These are phyloP conservation scores for Astrothelium macrocarpum DNA, from an alignment of 495 filamentous ascomycete genomes.

Conservation along the genomic window DNA sequence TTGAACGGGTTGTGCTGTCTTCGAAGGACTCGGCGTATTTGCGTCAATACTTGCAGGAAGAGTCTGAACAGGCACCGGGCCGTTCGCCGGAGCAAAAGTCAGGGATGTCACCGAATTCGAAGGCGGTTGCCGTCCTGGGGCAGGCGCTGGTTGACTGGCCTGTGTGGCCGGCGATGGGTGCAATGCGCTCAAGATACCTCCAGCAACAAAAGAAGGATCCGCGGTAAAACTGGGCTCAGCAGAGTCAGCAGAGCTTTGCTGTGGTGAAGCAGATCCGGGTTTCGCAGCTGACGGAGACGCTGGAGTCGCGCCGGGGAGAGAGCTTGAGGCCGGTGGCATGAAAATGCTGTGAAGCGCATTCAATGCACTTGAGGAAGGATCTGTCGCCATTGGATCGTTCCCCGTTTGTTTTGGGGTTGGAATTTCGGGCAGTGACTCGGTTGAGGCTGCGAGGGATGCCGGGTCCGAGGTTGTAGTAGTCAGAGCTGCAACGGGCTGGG, in stretches of 20 bases:
- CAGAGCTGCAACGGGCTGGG: not conserved
- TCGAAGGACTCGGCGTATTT: not conserved
- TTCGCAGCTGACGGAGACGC: not conserved
- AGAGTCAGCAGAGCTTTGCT: not conserved
- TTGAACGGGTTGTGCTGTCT: not conserved
- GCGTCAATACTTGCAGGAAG: not conserved
- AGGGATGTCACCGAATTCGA: not conserved
- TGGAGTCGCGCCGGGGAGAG: not conserved
- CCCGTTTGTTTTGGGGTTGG: not conserved
- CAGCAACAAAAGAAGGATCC: not conserved
- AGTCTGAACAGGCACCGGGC: not conserved
- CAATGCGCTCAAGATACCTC: not conserved
- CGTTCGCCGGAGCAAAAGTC: not conserved
- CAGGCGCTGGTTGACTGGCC: not conserved
- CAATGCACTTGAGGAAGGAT: not conserved
- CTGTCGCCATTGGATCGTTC: not conserved
- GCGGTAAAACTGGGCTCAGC: not conserved
- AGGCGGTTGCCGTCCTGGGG: not conserved
- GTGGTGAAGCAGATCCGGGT: not conserved
- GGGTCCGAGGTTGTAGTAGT: not conserved
- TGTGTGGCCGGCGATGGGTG: not conserved
- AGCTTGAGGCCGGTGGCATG: not conserved
- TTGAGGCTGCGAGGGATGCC: not conserved
- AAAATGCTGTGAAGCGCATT: not conserved
- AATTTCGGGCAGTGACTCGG: not conserved